Evolutionary conservation across 2,329 filamentous ascomycete species (phyloP).

Genomic region (Fusarium coicis): DNA sequence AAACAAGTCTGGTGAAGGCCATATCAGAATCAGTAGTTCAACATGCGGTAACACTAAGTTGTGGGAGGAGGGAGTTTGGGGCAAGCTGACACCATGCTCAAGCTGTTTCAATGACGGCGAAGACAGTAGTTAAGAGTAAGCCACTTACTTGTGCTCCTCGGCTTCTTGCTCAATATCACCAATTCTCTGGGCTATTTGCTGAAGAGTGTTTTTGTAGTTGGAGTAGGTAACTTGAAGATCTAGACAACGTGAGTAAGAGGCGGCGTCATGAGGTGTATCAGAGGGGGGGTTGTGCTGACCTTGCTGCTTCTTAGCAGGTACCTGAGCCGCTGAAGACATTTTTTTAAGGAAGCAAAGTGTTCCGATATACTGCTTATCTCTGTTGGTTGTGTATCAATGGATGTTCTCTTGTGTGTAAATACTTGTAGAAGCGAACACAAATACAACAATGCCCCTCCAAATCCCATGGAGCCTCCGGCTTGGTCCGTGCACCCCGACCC

Average conservation of each 20-base stretch:
- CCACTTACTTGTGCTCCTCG: conserved; percentile 93
- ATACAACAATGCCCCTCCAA: conserved; percentile 38
- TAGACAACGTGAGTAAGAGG: conserved; percentile 50
- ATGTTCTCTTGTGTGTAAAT: conserved; percentile 6
- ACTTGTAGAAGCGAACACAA: conserved; percentile 10
- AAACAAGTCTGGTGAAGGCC: conserved; percentile 75
- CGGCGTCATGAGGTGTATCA: neutral
- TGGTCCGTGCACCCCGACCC: conserved; percentile 47
- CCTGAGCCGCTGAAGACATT: conserved; percentile 61
- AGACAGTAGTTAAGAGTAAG: neutral
- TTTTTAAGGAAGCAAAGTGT: neutral
- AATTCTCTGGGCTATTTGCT: conserved; percentile 95
- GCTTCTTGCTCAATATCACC: conserved; percentile 97
- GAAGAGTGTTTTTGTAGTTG: conserved; percentile 81
- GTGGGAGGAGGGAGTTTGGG: conserved; percentile 3
- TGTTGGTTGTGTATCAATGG: conserved; percentile 22
- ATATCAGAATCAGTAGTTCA: conserved; percentile 51
- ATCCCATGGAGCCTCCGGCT: conserved; percentile 22
- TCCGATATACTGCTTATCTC: conserved; percentile 1
- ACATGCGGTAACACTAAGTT: conserved; percentile 29
- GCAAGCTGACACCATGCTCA: conserved; percentile 31
- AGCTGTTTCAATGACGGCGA: conserved; percentile 1
- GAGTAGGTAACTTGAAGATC: conserved; percentile 84
- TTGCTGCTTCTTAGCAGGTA: conserved; percentile 77
- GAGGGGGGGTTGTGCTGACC: conserved; percentile 57